Percentiles rank a stretch among this genome's conserved stretches.
phyloP scores from a whole-genome alignment of 2,329 filamentous ascomycete species.

The Sclerotinia glacialis region DNA sequence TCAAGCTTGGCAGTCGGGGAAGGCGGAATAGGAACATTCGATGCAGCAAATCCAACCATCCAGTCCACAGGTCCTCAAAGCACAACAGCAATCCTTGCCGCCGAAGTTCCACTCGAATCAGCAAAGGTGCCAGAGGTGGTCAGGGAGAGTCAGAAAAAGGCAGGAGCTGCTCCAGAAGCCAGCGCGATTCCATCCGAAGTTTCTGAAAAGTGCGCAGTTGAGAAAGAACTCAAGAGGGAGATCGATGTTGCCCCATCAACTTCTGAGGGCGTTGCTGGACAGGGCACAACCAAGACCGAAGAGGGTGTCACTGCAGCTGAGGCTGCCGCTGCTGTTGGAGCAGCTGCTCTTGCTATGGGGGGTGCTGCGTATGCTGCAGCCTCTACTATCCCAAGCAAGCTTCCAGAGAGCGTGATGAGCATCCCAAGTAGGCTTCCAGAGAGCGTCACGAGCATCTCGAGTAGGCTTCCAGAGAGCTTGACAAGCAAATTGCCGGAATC shows the following conservation, averaged over 20 bases:
- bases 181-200: conserved; percentile 64
- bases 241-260: conserved; percentile 59
- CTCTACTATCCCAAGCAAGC: conserved; percentile 48
- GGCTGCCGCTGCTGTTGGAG: conserved; percentile 45
- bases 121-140: conserved; percentile 60
- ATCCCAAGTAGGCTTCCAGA: conserved; percentile 53
- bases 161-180: conserved; percentile 63
- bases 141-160: conserved; percentile 68
- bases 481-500: conserved; percentile 52
- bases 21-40: conserved; percentile 48
- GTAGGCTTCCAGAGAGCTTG: conserved; percentile 53
- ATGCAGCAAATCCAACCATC: conserved; percentile 51
- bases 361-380: conserved; percentile 46
- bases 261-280: conserved; percentile 53
- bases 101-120: conserved; percentile 45
- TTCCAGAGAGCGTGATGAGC: conserved; percentile 49
- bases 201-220: conserved; percentile 66
- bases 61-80: conserved; percentile 49
- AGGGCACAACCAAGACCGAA: conserved; percentile 54
- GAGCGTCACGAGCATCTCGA: conserved; percentile 45
- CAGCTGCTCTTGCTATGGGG: conserved; percentile 44
- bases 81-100: conserved; percentile 44
- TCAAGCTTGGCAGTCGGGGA: conserved; percentile 68
- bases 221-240: conserved; percentile 67
- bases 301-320: conserved; percentile 45